Percentiles rank a stretch among this genome's conserved stretches.
Conservation (phyloP, 305 asterid species). For the Fraxinus angustifolia region DNA sequence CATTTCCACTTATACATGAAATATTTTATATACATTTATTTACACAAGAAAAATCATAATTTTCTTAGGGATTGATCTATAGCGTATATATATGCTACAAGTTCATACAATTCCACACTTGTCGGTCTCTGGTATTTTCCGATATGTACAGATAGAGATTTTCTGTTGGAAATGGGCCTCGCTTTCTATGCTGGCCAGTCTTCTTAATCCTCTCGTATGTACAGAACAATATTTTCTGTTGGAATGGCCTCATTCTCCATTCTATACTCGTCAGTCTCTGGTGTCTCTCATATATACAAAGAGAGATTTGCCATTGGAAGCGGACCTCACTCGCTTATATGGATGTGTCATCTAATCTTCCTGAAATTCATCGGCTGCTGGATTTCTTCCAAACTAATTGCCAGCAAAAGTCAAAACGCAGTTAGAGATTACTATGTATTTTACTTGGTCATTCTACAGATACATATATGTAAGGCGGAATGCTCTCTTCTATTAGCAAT, state of each 20-base stretch:
- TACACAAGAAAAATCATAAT: background rate
- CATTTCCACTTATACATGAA: background rate
- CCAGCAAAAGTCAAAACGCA: background rate
- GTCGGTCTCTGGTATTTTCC: background rate
- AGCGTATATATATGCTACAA: background rate
- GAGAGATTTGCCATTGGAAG: slow-evolving; percentile 1
- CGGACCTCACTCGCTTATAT: slow-evolving; percentile 5
- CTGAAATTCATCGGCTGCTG: slow-evolving; percentile 5
- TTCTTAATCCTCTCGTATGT: background rate
- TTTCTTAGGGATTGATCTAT: background rate
- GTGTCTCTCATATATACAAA: background rate
- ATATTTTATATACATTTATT: background rate
- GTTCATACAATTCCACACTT: background rate
- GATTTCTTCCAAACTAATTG: slow-evolving; percentile 8
- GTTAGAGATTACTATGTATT: background rate
- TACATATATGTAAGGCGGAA: background rate
- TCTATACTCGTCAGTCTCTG: background rate
- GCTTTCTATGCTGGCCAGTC: background rate
- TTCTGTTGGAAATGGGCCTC: background rate
- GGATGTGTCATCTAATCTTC: slow-evolving; percentile 16
- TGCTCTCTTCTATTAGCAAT: background rate
- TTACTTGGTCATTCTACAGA: background rate
- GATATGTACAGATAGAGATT: background rate
- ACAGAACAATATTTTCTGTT: background rate
- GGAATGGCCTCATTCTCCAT: background rate